Evolutionary conservation across 495 filamentous ascomycete species (phyloP), one percentile per base, ranked within the genome.

Genomic region (Aspergillus haitiensis): DNA sequence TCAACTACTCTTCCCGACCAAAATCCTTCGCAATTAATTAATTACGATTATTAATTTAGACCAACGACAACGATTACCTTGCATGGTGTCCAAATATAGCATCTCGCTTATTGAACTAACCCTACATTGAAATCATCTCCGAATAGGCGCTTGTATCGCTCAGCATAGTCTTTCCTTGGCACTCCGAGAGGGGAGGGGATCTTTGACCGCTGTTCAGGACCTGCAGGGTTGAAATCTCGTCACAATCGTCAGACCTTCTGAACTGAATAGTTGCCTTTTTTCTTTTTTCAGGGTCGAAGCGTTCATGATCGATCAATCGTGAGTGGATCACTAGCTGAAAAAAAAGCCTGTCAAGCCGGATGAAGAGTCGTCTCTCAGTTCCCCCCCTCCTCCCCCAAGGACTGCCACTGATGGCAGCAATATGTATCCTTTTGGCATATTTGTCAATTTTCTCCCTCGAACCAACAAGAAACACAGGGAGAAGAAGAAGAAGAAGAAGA

Each of bases 211-310:
- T 40, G 7, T n/a, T 40, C n/a, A 5, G 7, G 62, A 58, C 46
- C 51, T 64, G 65, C 62, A 64, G 12, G 61, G 50, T 64, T 44
- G 33, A 58, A n/a, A 31, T 33, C 55, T 56, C 53, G 55, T 64
- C 65, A 67, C 65, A 64, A 34, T 40, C 52, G 11, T 11, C 37
- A 11, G 37, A n/a, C 7, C 7, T n/a, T 40, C n/a, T 40, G 9
- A 7, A 5, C 16, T 42, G 61, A 56, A 51, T 27, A 54, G 15
- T 12, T 32, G 32, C 52, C 36, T 50, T 37, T 55, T 39, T 42
- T 36, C 31, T 5, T 44, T 36, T 56, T 27, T 27, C 21, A 27
- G 21, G 54, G 34, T 56, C 54, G 42, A 13, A 21, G 27, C 12
- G 32, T 27, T 45, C 12, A 45, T 9, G 44, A 58, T 51, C 15